Evolutionary conservation across 768 basidiomycete species (phyloP).

Genomic region (Strobilomyces dryophilus): DNA sequence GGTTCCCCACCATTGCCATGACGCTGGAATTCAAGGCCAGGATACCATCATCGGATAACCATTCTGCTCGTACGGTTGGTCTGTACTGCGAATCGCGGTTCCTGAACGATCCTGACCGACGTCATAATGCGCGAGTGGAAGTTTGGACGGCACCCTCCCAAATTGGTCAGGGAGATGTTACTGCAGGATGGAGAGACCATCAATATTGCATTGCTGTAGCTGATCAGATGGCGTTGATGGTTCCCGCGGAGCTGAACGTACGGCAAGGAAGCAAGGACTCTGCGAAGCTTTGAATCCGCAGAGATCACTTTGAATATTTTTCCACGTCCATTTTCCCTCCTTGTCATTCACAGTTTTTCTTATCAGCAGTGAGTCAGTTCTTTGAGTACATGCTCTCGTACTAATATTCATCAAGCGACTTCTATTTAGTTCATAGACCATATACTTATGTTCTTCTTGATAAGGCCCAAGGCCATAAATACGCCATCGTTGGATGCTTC

Average conservation of each 20-base stretch:
- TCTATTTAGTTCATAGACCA: neutral
- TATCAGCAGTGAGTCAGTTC: neutral
- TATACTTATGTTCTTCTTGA: neutral
- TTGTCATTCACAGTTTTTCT: neutral
- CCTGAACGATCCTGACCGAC: conserved; percentile 47
- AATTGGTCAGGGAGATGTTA: conserved; percentile 41
- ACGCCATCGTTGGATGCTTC: neutral
- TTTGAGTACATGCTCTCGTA: neutral
- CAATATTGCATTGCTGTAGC: conserved; percentile 62
- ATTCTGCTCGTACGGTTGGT: conserved; percentile 53
- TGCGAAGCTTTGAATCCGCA: conserved; percentile 21
- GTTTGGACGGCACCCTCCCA: conserved; percentile 63
- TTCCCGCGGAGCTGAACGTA: conserved; percentile 32
- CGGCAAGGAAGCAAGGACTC: conserved; percentile 15
- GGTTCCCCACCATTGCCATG: conserved; percentile 62
- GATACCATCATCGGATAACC: conserved; percentile 41
- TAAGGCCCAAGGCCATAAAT: neutral
- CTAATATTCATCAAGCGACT: neutral
- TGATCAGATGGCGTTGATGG: conserved; percentile 54
- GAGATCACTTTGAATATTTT: neutral
- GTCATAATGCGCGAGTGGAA: conserved; percentile 58
- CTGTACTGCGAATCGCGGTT: conserved; percentile 52
- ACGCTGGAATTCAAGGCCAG: conserved; percentile 61
- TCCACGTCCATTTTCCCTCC: neutral
- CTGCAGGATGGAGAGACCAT: conserved; percentile 52